Conservation (phyloP, 345 rosid genomes). For the Hevea brasiliensis region DNA sequence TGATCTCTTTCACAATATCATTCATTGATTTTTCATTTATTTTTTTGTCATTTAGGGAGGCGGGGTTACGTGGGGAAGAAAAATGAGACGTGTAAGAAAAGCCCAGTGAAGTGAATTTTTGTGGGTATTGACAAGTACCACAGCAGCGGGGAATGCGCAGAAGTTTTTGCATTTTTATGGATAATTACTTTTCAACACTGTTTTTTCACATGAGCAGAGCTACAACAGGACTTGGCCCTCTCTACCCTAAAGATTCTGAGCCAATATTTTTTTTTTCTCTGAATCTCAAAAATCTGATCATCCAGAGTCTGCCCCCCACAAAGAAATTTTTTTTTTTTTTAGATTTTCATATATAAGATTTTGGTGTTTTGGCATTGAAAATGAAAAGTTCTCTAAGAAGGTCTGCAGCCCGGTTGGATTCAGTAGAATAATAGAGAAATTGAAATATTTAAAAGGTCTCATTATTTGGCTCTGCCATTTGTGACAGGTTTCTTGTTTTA, state of each 20-base stretch:
- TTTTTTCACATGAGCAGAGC: background rate
- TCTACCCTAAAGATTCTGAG: conserved; percentile 11
- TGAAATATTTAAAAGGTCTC: background rate
- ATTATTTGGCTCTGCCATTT: background rate
- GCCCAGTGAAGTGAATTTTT: background rate
- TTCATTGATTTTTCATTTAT: too few relatives aligned
- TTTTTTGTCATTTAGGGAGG: too few relatives aligned
- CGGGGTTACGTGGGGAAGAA: background rate
- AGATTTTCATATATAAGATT: background rate
- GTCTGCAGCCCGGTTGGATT: background rate
- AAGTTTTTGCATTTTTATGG: background rate
- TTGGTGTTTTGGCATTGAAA: conserved; percentile 3
- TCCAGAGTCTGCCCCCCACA: conserved; percentile 4
- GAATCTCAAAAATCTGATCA: background rate
- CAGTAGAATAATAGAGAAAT: conserved; percentile 1
- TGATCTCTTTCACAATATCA: too few relatives aligned
- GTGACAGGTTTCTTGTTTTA: background rate
- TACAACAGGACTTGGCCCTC: background rate
- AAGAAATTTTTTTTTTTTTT: background rate
- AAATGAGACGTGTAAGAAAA: conserved; percentile 19
- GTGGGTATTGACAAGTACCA: background rate
- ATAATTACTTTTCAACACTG: background rate
- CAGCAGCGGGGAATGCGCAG: background rate
- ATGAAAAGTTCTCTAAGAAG: conserved; percentile 4
- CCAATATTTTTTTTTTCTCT: background rate